Conservation (phyloP, 1,284 basidiomycete species). For the Moesziomyces sp. region DNA sequence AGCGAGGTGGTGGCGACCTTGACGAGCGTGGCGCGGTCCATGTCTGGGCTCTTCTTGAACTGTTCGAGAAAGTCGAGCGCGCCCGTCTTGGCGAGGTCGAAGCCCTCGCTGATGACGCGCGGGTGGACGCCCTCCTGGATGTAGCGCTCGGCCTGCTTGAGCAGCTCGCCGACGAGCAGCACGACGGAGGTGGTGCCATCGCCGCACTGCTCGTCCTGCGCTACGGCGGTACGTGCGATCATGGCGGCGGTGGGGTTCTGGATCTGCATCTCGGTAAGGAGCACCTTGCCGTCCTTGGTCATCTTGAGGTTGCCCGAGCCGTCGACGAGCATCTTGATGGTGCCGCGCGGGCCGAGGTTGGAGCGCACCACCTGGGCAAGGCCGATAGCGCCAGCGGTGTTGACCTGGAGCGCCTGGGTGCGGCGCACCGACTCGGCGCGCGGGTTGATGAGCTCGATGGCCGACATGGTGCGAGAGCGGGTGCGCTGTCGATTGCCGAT, state of each 20-base stretch:
- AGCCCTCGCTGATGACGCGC: slow-evolving; percentile 92
- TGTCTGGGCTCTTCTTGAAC: slow-evolving; percentile 78
- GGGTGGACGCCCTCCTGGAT: slow-evolving; percentile 99
- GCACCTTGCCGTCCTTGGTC: slow-evolving; percentile 99
- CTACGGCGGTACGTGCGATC: slow-evolving; percentile 97
- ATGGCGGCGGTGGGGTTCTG: slow-evolving; percentile 97
- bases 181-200: slow-evolving; percentile 99
- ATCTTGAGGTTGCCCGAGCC: slow-evolving; percentile 99
- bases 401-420: slow-evolving; percentile 90
- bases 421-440: slow-evolving; percentile 90
- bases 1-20: slow-evolving; percentile 94
- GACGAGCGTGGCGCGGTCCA: slow-evolving; percentile 90
- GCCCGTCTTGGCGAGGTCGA: slow-evolving; percentile 97
- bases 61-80: slow-evolving; percentile 92
- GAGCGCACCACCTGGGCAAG: slow-evolving; percentile 96
- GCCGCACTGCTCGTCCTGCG: slow-evolving; percentile 98
- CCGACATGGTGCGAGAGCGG: slow-evolving; percentile 54
- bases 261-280: slow-evolving; percentile 99
- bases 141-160: slow-evolving; percentile 97
- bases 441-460: slow-evolving; percentile 66
- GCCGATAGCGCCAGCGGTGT: slow-evolving; percentile 86
- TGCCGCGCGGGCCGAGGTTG: slow-evolving; percentile 82
- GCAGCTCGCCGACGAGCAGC: slow-evolving; percentile 92
- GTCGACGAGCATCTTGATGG: slow-evolving; percentile 99
- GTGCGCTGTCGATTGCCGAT: background rate